phyloP scores from a whole-genome alignment of 306 rosid genomes.

The Quillaja saponaria region DNA sequence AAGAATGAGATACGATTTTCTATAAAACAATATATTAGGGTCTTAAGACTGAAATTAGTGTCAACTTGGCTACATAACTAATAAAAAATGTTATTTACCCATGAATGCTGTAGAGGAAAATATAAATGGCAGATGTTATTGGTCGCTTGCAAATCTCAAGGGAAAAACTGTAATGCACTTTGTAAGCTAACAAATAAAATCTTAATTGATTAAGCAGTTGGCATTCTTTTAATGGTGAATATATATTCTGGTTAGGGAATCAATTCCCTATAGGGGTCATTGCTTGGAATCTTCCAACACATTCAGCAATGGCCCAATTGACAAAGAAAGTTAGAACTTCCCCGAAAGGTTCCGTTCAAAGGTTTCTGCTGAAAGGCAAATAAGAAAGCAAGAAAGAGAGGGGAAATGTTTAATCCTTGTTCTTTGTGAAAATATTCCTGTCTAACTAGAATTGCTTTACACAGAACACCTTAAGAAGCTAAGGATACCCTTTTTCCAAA shows the following conservation, averaged over 20 bases:
- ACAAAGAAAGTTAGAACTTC: constrained; percentile 24
- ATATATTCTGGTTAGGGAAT: constrained; percentile 26
- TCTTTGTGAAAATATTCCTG: constrained; percentile 36
- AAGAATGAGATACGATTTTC: no score
- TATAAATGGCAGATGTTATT: no score
- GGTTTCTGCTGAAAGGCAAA: constrained; percentile 46
- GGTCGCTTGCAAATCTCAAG: no score
- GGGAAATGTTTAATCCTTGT: constrained; percentile 25
- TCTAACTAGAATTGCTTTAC: constrained; percentile 32
- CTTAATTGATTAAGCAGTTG: background rate
- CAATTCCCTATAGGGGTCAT: constrained; percentile 30
- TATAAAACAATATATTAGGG: no score
- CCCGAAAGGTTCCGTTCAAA: constrained; percentile 40
- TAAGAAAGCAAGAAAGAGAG: background rate
- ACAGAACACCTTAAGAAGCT: constrained; percentile 51
- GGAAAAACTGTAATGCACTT: no score
- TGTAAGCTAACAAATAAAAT: no score
- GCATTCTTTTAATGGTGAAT: constrained; percentile 12
- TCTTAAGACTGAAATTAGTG: no score
- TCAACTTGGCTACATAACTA: no score
- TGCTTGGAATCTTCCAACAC: constrained; percentile 39
- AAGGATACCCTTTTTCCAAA: constrained; percentile 45
- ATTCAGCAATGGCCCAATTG: constrained; percentile 22
- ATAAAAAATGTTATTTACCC: no score
- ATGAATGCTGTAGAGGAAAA: no score